Conservation (phyloP, 1,284 basidiomycete species). For the Cryptococcus amylolentus region DNA sequence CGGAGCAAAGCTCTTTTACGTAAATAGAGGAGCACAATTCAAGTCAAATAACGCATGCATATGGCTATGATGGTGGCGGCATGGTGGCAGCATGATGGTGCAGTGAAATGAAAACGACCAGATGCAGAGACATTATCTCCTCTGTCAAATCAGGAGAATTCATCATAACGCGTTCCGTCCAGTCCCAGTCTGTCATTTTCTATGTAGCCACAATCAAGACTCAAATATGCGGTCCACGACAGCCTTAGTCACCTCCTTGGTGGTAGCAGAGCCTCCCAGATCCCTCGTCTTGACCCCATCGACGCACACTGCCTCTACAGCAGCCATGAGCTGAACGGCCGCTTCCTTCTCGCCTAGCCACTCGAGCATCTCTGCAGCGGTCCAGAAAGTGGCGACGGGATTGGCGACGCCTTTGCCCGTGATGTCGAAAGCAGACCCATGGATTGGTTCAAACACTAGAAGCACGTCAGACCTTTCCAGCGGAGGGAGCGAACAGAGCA, state of each 20-base stretch:
- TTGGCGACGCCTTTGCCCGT: conserved; percentile 68
- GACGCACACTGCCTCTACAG: conserved; percentile 52
- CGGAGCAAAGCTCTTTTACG: too few relatives aligned
- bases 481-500: background rate
- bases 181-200: background rate
- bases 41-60: too few relatives aligned
- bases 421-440: conserved; percentile 89
- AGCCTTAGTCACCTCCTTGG: conserved; percentile 34
- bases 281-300: conserved; percentile 34
- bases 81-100: too few relatives aligned
- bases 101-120: too few relatives aligned
- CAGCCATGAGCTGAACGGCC: conserved; percentile 53
- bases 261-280: conserved; percentile 29
- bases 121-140: too few relatives aligned
- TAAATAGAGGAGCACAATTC: too few relatives aligned
- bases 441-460: conserved; percentile 56
- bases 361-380: conserved; percentile 58
- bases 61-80: too few relatives aligned
- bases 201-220: background rate
- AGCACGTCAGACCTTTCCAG: background rate
- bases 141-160: too few relatives aligned
- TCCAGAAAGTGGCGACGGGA: conserved; percentile 57
- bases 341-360: conserved; percentile 57
- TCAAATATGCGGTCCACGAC: conserved; percentile 20
- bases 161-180: too few relatives aligned